Base-by-base conservation (phyloP, 2,329 filamentous ascomycete genomes). In the Fusarium haematococcum region DNA sequence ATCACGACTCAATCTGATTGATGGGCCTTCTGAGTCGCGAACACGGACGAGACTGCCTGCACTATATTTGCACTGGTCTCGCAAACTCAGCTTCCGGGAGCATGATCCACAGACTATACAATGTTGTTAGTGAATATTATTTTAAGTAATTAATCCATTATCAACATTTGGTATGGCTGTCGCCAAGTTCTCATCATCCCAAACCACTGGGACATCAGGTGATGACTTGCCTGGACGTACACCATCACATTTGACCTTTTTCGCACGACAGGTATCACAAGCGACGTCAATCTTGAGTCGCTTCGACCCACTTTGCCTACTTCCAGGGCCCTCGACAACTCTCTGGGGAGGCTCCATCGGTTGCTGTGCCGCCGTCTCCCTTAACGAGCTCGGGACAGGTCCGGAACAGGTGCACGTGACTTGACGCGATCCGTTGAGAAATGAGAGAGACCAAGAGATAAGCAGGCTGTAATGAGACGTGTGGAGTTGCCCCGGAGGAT, bases 221-320 rank as follows among this genome's bases (percentile, higher is more conserved):
- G 33, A 33, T 37, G 37, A 65, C 75, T 78, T 35, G 83, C 83
- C 79, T 68, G 83, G 82, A 37, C 84, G 81, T 16, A 77, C 75
- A 41, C 84, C 84, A 65, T 86, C 84, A 45, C 84, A 86, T 57
- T 83, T 83, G 52, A 85, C 79, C 73, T 86, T 86, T 63, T 81
- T 82, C 6, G 73, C 70, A 13, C 85, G 81, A 68, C 85, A 86
- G 6, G 80, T 81, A 58, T 86, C 81, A 67, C 85, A 86, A 4
- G 85, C 85, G 11, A 85, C 79, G 35, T 84, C 80, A 27, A 86
- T 84, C 69, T 86, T 86, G 63, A 84, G 80, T n/a, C 84, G 79
- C 69, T 86, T 86, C 0, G 70, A 65, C 48, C 73, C 71, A 71
- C 73, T 52, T 32, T 62, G 64, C 5, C 62, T 67, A 30, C 45